These are phyloP conservation scores for Mallotus nudiflorus DNA, from an alignment of 345 rosid genomes.

Conservation along the genomic window DNA sequence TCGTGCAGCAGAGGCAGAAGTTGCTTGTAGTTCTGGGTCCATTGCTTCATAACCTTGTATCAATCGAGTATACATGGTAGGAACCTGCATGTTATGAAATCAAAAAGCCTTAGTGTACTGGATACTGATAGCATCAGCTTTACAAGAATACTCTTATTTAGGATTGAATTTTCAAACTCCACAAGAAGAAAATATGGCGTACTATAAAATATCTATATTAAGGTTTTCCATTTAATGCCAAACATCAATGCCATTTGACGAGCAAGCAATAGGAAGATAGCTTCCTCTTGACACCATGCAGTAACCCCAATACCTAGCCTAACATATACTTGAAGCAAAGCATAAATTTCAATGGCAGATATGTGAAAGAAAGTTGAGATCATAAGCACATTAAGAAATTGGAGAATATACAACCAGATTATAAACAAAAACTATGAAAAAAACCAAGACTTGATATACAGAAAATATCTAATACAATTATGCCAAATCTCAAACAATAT, in stretches of 20 bases:
- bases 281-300: background rate
- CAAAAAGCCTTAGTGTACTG: conserved; percentile 4
- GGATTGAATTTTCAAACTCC: background rate
- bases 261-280: background rate
- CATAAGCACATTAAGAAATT: too few relatives aligned
- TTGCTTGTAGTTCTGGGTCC: conserved; percentile 65
- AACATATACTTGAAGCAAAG: background rate
- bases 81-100: conserved; percentile 56
- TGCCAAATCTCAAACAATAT: background rate
- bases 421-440: background rate
- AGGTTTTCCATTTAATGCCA: background rate
- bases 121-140: background rate
- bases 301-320: too few relatives aligned
- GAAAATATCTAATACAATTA: too few relatives aligned
- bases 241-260: background rate
- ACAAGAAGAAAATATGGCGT: background rate
- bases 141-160: conserved; percentile 2
- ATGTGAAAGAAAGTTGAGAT: background rate
- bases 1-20: conserved; percentile 72
- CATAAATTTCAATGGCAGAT: background rate
- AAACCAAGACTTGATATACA: too few relatives aligned
- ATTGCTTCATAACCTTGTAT: conserved; percentile 97
- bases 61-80: conserved; percentile 90
- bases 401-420: background rate
- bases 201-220: background rate